Conservation (phyloP, 495 filamentous ascomycete species). For the Aspergillus campestris region DNA sequence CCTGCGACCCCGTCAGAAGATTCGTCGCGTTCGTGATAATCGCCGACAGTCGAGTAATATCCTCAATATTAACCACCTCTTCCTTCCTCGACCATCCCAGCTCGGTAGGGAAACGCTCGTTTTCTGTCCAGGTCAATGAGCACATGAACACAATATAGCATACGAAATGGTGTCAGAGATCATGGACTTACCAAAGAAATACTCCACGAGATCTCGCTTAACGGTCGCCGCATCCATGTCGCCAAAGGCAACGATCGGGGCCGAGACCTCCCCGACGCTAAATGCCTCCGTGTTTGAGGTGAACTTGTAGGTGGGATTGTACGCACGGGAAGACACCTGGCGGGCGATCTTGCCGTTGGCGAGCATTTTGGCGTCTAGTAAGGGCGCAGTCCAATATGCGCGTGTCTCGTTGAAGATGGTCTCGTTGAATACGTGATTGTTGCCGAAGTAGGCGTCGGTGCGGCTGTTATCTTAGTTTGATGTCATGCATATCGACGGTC, state of each 20-base stretch:
- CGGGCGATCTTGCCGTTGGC: slow-evolving; percentile 37
- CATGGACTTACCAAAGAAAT: slow-evolving; percentile 34
- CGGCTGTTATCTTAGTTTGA: slow-evolving; percentile 20
- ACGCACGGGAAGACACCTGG: slow-evolving; percentile 33
- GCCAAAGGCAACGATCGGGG: slow-evolving; percentile 37
- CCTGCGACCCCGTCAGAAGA: slow-evolving; percentile 3
- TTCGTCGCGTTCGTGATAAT: slow-evolving; percentile 12
- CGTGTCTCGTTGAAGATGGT: slow-evolving; percentile 39
- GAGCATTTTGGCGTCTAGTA: slow-evolving; percentile 31
- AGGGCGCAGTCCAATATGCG: slow-evolving; percentile 29
- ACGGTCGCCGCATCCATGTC: slow-evolving; percentile 28
- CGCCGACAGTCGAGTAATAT: slow-evolving; percentile 5
- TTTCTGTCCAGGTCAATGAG: slow-evolving; percentile 19
- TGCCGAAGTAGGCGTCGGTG: slow-evolving; percentile 34
- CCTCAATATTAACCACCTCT: slow-evolving; percentile 7
- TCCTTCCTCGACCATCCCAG: slow-evolving; percentile 28
- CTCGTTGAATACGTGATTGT: slow-evolving; percentile 35
- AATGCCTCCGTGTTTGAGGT: slow-evolving; percentile 28
- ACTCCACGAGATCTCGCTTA: slow-evolving; percentile 29
- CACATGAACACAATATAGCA: slow-evolving; percentile 9
- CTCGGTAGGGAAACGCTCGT: slow-evolving; percentile 38
- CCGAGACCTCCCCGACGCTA: slow-evolving; percentile 37
- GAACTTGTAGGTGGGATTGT: slow-evolving; percentile 32
- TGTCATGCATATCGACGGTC: neutral
- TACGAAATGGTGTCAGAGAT: neutral